Evolutionary conservation across 805 yeast species (phyloP), one percentile per base, ranked within the genome.

Genomic region (Yarrowia bubula): DNA sequence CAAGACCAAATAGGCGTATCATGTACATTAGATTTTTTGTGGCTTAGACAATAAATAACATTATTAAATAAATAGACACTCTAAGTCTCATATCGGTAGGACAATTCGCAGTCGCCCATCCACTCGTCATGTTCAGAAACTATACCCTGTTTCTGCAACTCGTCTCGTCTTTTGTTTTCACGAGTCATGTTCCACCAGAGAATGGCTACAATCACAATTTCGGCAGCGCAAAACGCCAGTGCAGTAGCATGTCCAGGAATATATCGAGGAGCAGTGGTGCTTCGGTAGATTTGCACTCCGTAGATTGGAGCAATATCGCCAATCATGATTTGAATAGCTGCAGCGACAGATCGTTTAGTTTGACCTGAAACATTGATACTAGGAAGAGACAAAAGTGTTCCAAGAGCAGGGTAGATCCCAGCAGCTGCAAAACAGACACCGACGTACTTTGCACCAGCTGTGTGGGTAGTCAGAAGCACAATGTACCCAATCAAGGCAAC

Each of bases 401-500:
- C 62, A 1, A 55, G 39, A 41, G 62, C 62, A 6, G 62, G 62
- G 18, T 55, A 41, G 37, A 55, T 55, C 2, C 62, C 62, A 15
- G 48, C 62, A 11, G 62, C 48, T 2, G 62, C 62, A 17, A 55
- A 55, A 28, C 46, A 55, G 8, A 55, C 62, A 1, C 62, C 62
- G 3, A 41, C 62, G 39, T 55, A 55, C 35, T 55, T 55, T 1
- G 62, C 62, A 0, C 62, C 62, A 1, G 62, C 6, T 3, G 48
- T 39, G 8, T 41, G 38, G 8, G 48, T 32, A 1, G 62, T 55
- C 5, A 55, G 32, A 1, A 55, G 32, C 0, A 55, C 13, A 17
- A 55, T 55, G 39, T 55, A 55, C 4, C 62, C 62, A 17, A 55
- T 55, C 48, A 85, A 75, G 4, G 84, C 84, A 37, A 81, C 67